These are phyloP conservation scores for Alternaria sp. DNA, from an alignment of 2,329 filamentous ascomycete genomes.

Conservation along the genomic window DNA sequence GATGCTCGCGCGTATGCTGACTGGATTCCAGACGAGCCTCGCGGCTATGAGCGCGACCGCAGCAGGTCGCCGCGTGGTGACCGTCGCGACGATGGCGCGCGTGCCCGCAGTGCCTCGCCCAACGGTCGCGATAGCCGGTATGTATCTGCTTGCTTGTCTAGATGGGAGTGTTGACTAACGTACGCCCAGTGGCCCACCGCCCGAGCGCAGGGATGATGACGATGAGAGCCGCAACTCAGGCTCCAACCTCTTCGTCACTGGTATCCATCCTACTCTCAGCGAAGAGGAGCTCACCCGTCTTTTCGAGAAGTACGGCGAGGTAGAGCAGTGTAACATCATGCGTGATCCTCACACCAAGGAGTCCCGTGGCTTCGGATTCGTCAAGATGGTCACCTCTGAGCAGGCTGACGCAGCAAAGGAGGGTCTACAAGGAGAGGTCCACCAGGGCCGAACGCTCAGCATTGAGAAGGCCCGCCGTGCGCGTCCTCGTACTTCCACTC, in stretches of 20 bases:
- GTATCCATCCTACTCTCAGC: constrained; percentile 90
- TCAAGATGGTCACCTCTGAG: constrained; percentile 96
- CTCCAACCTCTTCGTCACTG: constrained; percentile 98
- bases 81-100: constrained; percentile 62
- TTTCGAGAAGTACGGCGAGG: constrained; percentile 98
- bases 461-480: constrained; percentile 98
- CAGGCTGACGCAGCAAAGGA: constrained; percentile 98
- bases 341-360: constrained; percentile 97
- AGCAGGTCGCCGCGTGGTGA: constrained; percentile 69
- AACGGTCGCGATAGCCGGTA: constrained; percentile 62
- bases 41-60: constrained; percentile 70
- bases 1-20: constrained; percentile 28
- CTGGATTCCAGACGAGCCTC: constrained; percentile 62
- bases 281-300: constrained; percentile 92
- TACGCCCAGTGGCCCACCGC: constrained; percentile 56
- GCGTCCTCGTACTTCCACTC: constrained; percentile 92
- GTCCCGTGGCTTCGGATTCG: constrained; percentile 97
- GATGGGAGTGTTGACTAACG: constrained; percentile 30
- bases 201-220: constrained; percentile 68
- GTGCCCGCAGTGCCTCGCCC: constrained; percentile 71
- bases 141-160: constrained; percentile 18
- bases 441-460: constrained; percentile 94
- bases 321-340: constrained; percentile 99
- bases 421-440: constrained; percentile 90
- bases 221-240: constrained; percentile 89